phyloP scores from a whole-genome alignment of 1,284 basidiomycete genomes.

The Thecaphora frezii region DNA sequence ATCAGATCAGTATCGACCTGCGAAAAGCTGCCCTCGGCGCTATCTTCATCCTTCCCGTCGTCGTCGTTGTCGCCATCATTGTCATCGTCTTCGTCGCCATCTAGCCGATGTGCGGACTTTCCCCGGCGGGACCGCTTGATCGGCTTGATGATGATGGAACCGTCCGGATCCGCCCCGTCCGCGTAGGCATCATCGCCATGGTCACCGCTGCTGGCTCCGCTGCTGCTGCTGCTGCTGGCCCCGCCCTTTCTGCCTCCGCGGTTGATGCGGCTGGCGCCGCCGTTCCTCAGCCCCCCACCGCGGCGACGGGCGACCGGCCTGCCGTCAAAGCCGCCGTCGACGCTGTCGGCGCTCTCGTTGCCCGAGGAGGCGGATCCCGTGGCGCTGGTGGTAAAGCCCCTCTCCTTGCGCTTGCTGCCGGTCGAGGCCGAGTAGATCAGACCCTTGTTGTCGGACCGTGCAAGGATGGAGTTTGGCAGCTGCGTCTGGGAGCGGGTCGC shows the following conservation, averaged over 20 bases:
- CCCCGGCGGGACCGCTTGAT: neutral
- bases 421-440: conserved; percentile 21
- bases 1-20: conserved; percentile 17
- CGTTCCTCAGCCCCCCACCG: too few species aligned
- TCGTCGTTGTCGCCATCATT: conserved; percentile 10
- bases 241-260: too few species aligned
- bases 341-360: conserved; percentile 1
- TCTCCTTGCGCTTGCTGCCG: conserved; percentile 44
- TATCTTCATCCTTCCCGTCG: conserved; percentile 12
- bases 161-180: neutral
- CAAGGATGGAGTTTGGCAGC: conserved; percentile 38
- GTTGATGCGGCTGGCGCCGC: too few species aligned
- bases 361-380: conserved; percentile 41
- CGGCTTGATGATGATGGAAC: neutral
- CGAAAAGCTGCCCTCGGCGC: neutral
- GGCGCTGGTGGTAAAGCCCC: conserved; percentile 46
- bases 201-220: neutral
- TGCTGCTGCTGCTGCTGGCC: neutral
- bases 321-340: neutral
- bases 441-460: conserved; percentile 25
- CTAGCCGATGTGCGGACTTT: neutral
- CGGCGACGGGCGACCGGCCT: too few species aligned
- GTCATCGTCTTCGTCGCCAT: conserved; percentile 2
- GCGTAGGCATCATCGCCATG: neutral
- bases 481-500: conserved; percentile 33